Conservation (phyloP, 495 filamentous ascomycete species). For the Penicillium nucicola region DNA sequence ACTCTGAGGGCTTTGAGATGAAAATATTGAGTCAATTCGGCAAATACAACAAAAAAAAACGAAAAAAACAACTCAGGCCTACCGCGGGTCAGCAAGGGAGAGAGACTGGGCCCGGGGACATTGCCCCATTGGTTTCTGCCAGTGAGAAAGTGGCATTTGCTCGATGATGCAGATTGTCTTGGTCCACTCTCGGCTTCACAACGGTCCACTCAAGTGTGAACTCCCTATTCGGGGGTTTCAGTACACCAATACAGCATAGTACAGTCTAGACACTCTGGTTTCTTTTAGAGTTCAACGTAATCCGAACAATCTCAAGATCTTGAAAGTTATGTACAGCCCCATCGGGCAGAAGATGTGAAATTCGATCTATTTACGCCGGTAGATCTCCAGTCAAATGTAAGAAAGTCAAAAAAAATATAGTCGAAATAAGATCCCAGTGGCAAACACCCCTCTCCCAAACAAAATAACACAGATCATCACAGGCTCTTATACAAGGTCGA, state of each 20-base stretch:
- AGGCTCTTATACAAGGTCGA: constrained; percentile 21
- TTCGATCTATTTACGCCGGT: constrained; percentile 28
- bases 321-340: constrained; percentile 11
- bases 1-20: no score
- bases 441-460: background rate
- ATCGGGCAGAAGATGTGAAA: constrained; percentile 12
- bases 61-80: no score
- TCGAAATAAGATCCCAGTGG: constrained; percentile 3
- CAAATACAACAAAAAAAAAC: no score
- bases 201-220: no score
- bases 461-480: constrained; percentile 30
- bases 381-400: constrained; percentile 18
- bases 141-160: no score
- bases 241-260: no score
- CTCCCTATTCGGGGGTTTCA: no score
- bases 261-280: background rate
- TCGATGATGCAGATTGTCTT: no score
- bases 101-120: background rate
- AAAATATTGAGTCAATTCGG: no score
- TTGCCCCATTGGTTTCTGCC: background rate
- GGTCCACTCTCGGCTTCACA: no score
- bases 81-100: background rate
- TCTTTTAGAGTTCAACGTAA: no score
- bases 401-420: constrained; percentile 11
- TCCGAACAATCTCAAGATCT: no score